These are phyloP conservation scores for Casuarina equisetifolia DNA, from an alignment of 306 rosid genomes.

Conservation along the genomic window DNA sequence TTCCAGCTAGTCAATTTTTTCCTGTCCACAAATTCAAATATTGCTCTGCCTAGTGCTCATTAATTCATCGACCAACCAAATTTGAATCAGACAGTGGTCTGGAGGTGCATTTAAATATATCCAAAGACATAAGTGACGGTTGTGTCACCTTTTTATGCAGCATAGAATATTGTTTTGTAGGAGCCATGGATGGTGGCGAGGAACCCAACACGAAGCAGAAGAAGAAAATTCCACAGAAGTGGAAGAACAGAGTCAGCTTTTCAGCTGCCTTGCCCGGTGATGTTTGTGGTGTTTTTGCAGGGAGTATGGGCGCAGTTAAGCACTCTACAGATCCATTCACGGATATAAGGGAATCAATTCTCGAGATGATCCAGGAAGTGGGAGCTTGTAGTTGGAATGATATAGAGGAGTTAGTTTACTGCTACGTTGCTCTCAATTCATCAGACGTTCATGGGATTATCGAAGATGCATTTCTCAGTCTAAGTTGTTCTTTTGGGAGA, in stretches of 20 bases:
- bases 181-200: constrained; percentile 25
- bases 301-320: constrained; percentile 35
- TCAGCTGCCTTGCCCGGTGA: constrained; percentile 47
- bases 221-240: constrained; percentile 9
- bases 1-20: neutral
- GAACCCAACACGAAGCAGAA: neutral
- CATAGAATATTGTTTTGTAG: constrained; percentile 6
- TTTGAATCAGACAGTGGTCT: too few relatives aligned
- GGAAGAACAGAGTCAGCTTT: constrained; percentile 30
- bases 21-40: neutral
- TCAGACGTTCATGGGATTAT: constrained; percentile 32
- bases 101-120: neutral
- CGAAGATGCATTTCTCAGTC: constrained; percentile 36
- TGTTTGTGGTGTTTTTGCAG: constrained; percentile 38
- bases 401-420: constrained; percentile 47
- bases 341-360: constrained; percentile 38
- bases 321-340: constrained; percentile 30
- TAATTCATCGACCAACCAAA: neutral
- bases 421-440: constrained; percentile 46
- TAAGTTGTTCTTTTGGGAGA: constrained; percentile 2
- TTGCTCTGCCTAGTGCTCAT: neutral
- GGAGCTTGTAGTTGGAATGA: constrained; percentile 40
- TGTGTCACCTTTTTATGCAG: neutral
- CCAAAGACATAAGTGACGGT: neutral
- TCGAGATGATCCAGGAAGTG: constrained; percentile 30